A percentile compares a stretch with the other conserved stretches of the same genome.
phyloP scores from a whole-genome alignment of 2,329 filamentous ascomycete genomes.

The Tympanopsis confertula region DNA sequence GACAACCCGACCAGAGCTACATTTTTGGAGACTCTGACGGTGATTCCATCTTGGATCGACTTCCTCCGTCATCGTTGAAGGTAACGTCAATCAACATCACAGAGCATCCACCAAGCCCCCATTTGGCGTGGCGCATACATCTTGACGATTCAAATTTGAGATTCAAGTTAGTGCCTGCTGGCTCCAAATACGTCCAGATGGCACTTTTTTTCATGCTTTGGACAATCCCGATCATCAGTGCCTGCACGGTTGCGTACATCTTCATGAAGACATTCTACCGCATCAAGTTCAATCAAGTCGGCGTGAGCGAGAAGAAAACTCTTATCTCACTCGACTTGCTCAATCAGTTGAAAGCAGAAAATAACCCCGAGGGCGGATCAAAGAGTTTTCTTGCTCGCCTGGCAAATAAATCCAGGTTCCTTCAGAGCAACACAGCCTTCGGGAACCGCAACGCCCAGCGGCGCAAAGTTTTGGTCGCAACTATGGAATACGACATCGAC shows the following conservation, averaged over 20 bases:
- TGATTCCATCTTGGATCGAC: conserved; percentile 47
- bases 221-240: conserved; percentile 37
- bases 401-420: conserved; percentile 19
- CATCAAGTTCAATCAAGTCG: conserved; percentile 46
- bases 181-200: conserved; percentile 40
- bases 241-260: conserved; percentile 33
- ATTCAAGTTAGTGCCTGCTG: conserved; percentile 38
- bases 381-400: conserved; percentile 19
- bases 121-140: conserved; percentile 40
- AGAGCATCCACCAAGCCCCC: conserved; percentile 35
- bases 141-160: conserved; percentile 40
- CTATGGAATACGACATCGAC: conserved; percentile 63
- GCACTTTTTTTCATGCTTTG: conserved; percentile 39
- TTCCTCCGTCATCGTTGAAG: conserved; percentile 45
- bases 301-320: conserved; percentile 34
- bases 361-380: conserved; percentile 12
- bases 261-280: conserved; percentile 45
- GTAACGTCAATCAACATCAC: conserved; percentile 47
- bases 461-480: conserved; percentile 44
- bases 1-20: conserved; percentile 44
- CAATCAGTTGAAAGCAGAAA: conserved; percentile 17
- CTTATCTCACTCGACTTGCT: conserved; percentile 21
- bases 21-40: conserved; percentile 50
- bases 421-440: conserved; percentile 14
- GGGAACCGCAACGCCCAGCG: neutral